Evolutionary conservation across 129 eudicot genomes (phyloP).

Genomic region (Escallonia herrerae): DNA sequence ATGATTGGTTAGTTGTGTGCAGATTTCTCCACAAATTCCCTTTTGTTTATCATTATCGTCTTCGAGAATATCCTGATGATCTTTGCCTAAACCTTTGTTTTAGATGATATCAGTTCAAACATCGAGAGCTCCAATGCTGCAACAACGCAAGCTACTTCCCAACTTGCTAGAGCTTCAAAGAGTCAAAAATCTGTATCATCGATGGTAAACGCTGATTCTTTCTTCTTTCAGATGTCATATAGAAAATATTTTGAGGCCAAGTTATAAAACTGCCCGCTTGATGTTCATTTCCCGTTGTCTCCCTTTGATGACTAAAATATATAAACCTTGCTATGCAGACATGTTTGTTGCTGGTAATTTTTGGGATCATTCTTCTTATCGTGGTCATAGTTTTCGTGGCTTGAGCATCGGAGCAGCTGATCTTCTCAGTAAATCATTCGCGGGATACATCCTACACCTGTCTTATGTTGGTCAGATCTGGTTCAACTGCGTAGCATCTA

Average conservation of each 20-base stretch:
- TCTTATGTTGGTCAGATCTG: too few relatives aligned
- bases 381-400: conserved; percentile 43
- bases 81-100: neutral
- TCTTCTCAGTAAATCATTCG: too few relatives aligned
- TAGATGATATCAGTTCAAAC: conserved; percentile 74
- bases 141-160: conserved; percentile 50
- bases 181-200: conserved; percentile 66
- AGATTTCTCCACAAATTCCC: neutral
- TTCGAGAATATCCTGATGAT: neutral
- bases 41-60: neutral
- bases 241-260: too few relatives aligned
- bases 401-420: conserved; percentile 10
- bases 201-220: conserved; percentile 31
- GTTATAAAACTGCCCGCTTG: too few relatives aligned
- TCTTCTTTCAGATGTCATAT: neutral
- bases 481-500: too few relatives aligned
- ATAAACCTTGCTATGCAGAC: conserved; percentile 32
- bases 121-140: conserved; percentile 55
- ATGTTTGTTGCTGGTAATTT: conserved; percentile 62
- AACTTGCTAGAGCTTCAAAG: conserved; percentile 62
- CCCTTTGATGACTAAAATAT: neutral
- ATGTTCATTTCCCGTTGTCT: too few relatives aligned
- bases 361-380: conserved; percentile 55
- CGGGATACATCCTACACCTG: too few relatives aligned
- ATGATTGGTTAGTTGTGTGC: conserved; percentile 42